Evolutionary conservation across 441 rosid genomes (phyloP).

Genomic region (Gossypium davidsonii): DNA sequence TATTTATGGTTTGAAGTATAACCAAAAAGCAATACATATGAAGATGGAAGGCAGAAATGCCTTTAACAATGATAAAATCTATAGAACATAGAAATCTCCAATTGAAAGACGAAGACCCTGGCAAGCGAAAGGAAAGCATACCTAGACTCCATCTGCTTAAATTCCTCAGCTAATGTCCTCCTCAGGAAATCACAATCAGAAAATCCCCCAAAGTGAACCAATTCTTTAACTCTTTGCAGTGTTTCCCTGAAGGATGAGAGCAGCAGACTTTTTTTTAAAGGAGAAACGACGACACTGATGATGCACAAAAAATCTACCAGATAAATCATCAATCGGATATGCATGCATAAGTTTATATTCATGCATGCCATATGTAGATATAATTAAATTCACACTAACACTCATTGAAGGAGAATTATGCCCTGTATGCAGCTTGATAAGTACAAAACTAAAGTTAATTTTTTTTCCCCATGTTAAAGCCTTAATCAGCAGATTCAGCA

Average conservation of each 20-base stretch:
- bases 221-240: conserved; percentile 56
- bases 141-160: conserved; percentile 76
- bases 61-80: neutral
- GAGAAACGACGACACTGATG: neutral
- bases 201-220: conserved; percentile 78
- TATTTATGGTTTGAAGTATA: conserved; percentile 5
- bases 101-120: conserved; percentile 6
- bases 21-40: neutral
- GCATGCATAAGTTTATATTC: neutral
- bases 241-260: conserved; percentile 49
- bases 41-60: neutral
- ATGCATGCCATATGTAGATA: neutral
- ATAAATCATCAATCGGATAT: neutral
- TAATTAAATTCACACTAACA: neutral
- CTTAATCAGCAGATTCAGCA: neutral
- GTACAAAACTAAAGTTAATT: neutral
- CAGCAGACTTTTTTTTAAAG: conserved; percentile 9
- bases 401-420: neutral
- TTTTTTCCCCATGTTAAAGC: neutral
- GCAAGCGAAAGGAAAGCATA: conserved; percentile 24
- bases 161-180: conserved; percentile 71
- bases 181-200: conserved; percentile 51
- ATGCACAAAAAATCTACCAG: neutral
- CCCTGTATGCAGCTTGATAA: neutral
- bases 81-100: neutral